Percentiles rank a stretch among this genome's conserved stretches.
Evolutionary conservation across 225 moss, liverwort and hornwort genomes (phyloP).

Genomic region (Physcomitrellopsis africana): DNA sequence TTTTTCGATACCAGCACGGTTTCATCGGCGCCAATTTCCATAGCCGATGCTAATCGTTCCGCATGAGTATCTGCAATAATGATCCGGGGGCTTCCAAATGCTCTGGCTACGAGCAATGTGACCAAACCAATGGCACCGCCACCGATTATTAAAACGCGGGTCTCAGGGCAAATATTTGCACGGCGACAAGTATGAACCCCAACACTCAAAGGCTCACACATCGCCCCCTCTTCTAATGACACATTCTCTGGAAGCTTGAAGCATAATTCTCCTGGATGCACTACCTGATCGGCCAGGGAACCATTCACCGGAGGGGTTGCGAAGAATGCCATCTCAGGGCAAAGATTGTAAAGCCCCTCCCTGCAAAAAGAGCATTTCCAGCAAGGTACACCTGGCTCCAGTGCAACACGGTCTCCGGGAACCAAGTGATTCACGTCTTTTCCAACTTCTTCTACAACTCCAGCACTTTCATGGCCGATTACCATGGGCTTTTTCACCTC

Average conservation of each 20-base stretch:
- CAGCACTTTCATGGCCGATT: constrained; percentile 82
- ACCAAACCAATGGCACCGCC: constrained; percentile 87
- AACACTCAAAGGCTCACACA: constrained; percentile 91
- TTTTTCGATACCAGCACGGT: constrained; percentile 54
- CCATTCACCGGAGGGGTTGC: constrained; percentile 87
- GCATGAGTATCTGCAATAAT: constrained; percentile 62
- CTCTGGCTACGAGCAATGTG: constrained; percentile 69
- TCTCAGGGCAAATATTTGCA: constrained; percentile 62
- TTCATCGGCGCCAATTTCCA: constrained; percentile 60
- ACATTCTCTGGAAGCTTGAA: constrained; percentile 85
- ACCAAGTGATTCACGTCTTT: constrained; percentile 57
- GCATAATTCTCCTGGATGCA: constrained; percentile 77
- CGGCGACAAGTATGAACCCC: constrained; percentile 88
- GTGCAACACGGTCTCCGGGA: constrained; percentile 76
- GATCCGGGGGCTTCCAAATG: constrained; percentile 70
- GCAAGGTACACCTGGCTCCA: constrained; percentile 85
- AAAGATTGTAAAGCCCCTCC: constrained; percentile 75
- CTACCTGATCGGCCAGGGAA: constrained; percentile 80
- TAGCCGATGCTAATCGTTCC: constrained; percentile 62
- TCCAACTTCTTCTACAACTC: constrained; percentile 76
- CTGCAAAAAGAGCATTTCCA: constrained; percentile 69
- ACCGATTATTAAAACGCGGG: constrained; percentile 66
- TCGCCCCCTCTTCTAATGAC: constrained; percentile 81
- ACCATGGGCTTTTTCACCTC: constrained; percentile 92
- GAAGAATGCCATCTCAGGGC: constrained; percentile 87